phyloP scores from a whole-genome alignment of 148 eudicot genomes.

The Pouteria glomerata region DNA sequence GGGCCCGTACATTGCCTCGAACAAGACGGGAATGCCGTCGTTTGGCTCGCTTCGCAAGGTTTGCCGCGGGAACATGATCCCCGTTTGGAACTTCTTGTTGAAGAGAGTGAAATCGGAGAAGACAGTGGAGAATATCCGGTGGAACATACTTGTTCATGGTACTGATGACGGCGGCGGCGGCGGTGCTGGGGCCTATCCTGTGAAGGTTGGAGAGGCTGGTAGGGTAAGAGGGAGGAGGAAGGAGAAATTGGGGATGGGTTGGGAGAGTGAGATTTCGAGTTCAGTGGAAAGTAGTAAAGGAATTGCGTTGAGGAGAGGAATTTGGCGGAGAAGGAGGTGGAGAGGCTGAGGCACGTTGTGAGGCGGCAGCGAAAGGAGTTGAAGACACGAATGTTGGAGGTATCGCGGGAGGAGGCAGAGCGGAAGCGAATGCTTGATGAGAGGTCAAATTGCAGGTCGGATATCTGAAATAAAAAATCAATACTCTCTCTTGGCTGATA shows the following conservation, averaged over 20 bases:
- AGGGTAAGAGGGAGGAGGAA: constrained; percentile 34
- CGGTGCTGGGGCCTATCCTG: not conserved
- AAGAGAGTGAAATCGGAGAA: constrained; percentile 91
- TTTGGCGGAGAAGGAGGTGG: constrained; percentile 87
- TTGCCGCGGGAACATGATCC: constrained; percentile 95
- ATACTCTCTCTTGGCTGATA: too few species aligned
- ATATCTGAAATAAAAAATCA: not conserved
- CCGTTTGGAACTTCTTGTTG: constrained; percentile 76
- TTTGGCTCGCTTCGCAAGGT: constrained; percentile 63
- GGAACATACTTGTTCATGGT: constrained; percentile 77
- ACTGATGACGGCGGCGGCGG: constrained; percentile 17
- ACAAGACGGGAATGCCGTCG: constrained; percentile 47
- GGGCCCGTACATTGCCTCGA: constrained; percentile 49
- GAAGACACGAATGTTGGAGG: constrained; percentile 86
- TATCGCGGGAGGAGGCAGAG: constrained; percentile 87
- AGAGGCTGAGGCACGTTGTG: constrained; percentile 77
- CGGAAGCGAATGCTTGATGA: constrained; percentile 94
- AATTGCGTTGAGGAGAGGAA: constrained; percentile 71
- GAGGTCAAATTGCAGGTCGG: constrained; percentile 79
- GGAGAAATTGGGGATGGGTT: constrained; percentile 22
- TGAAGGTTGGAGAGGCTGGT: constrained; percentile 7
- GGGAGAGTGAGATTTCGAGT: constrained; percentile 13
- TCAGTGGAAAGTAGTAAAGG: constrained; percentile 41
- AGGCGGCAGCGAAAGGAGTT: constrained; percentile 86
- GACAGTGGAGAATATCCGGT: constrained; percentile 70